A percentile compares a stretch with the other conserved stretches of the same genome.
Conservation (phyloP, 768 basidiomycete species). For the Pisolithus albus region DNA sequence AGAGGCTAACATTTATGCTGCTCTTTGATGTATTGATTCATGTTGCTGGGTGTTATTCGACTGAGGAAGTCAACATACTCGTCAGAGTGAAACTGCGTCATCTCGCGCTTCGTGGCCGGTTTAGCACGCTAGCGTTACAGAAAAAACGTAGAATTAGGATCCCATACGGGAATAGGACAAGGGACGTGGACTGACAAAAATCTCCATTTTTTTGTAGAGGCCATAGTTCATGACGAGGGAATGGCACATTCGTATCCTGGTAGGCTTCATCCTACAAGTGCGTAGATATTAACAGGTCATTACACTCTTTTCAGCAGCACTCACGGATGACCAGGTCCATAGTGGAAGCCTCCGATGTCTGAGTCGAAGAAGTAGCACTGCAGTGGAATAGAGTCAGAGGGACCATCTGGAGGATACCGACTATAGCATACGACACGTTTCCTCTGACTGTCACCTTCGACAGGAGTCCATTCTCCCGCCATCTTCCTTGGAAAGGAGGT, state of each 20-base stretch:
- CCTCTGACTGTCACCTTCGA: conserved; percentile 68
- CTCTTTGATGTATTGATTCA: conserved; percentile 88
- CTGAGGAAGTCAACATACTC: conserved; percentile 98
- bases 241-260: conserved; percentile 98
- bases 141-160: background rate
- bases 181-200: conserved; percentile 68
- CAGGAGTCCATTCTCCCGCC: conserved; percentile 45
- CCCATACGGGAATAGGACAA: background rate
- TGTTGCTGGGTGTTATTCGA: conserved; percentile 90
- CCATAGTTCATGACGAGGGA: conserved; percentile 99
- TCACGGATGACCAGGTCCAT: conserved; percentile 95
- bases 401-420: conserved; percentile 3
- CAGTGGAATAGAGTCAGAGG: conserved; percentile 4
- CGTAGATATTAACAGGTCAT: background rate
- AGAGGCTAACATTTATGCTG: conserved; percentile 83
- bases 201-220: conserved; percentile 99
- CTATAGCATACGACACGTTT: conserved; percentile 73
- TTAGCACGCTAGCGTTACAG: conserved; percentile 72
- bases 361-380: conserved; percentile 99
- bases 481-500: conserved; percentile 13
- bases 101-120: conserved; percentile 98
- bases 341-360: conserved; percentile 98
- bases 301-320: conserved; percentile 16
- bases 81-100: conserved; percentile 99
- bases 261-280: conserved; percentile 81